Percentiles rank a stretch among this genome's conserved stretches.
Conservation (phyloP, 1,284 basidiomycete genomes). For the Somion occarium region DNA sequence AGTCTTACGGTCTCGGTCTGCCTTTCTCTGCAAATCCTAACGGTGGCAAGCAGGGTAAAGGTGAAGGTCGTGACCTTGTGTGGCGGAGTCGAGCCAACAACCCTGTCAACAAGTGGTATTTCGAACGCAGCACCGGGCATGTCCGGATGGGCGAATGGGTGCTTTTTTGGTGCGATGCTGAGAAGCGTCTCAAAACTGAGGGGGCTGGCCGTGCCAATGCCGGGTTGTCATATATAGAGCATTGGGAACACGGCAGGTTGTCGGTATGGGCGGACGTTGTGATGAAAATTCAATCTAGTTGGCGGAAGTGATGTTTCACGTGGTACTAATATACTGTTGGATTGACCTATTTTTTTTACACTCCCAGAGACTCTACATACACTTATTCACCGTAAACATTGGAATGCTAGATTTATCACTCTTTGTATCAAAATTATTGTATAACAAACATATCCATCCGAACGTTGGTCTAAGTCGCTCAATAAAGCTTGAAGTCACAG, state of each 20-base stretch:
- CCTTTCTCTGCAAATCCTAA: constrained; percentile 94
- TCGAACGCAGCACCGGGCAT: constrained; percentile 92
- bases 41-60: constrained; percentile 85
- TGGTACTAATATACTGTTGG: neutral
- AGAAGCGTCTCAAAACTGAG: constrained; percentile 71
- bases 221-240: constrained; percentile 71
- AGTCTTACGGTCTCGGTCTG: constrained; percentile 94
- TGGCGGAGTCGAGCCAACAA: constrained; percentile 94
- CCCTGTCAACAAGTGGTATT: constrained; percentile 99
- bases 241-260: constrained; percentile 79
- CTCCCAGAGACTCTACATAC: no score
- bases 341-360: neutral
- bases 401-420: no score
- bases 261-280: constrained; percentile 72
- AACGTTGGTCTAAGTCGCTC: no score
- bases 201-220: constrained; percentile 56
- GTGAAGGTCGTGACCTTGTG: constrained; percentile 90
- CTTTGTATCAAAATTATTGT: no score
- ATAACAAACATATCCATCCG: no score
- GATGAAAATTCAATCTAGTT: constrained; percentile 76
- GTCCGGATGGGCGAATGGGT: constrained; percentile 82
- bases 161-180: constrained; percentile 98
- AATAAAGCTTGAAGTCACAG: no score
- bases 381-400: no score
- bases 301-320: constrained; percentile 42